Evolutionary conservation across 2,329 filamentous ascomycete species (phyloP).

Genomic region (Pseudopyrenochaeta lycopersici): DNA sequence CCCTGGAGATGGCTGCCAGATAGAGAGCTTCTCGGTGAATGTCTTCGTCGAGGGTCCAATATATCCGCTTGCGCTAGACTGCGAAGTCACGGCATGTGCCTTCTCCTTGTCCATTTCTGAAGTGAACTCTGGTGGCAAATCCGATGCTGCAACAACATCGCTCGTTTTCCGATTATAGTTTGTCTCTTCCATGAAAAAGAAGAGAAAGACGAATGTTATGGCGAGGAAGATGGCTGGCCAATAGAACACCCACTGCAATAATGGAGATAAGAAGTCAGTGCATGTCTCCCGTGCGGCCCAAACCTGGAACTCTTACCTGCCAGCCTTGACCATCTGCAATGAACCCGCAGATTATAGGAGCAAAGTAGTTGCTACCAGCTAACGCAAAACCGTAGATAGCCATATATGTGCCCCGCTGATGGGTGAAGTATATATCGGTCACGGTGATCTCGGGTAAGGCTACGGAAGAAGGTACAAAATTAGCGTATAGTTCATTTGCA

Average conservation of each 20-base stretch:
- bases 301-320: slow-evolving; percentile 12
- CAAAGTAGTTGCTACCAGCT: slow-evolving; percentile 48
- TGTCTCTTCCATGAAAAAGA: slow-evolving; percentile 70
- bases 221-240: slow-evolving; percentile 65
- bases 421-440: slow-evolving; percentile 52
- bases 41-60: slow-evolving; percentile 17
- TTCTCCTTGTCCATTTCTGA: slow-evolving; percentile 24
- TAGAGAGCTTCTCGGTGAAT: slow-evolving; percentile 27
- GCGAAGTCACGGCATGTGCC: slow-evolving; percentile 29
- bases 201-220: slow-evolving; percentile 60
- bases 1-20: slow-evolving; percentile 31
- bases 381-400: slow-evolving; percentile 45
- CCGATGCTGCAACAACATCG: slow-evolving; percentile 11
- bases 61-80: slow-evolving; percentile 19
- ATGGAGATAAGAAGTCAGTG: not conserved
- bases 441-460: slow-evolving; percentile 59
- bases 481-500: no score
- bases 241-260: slow-evolving; percentile 48
- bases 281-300: not conserved
- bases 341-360: slow-evolving; percentile 48
- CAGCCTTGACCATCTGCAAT: slow-evolving; percentile 48
- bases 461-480: slow-evolving; percentile 43
- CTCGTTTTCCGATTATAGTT: slow-evolving; percentile 58
- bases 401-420: slow-evolving; percentile 44
- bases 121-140: slow-evolving; percentile 12